Conservation (phyloP, 805 yeast genomes). For the Saccharomyces mikatae region DNA sequence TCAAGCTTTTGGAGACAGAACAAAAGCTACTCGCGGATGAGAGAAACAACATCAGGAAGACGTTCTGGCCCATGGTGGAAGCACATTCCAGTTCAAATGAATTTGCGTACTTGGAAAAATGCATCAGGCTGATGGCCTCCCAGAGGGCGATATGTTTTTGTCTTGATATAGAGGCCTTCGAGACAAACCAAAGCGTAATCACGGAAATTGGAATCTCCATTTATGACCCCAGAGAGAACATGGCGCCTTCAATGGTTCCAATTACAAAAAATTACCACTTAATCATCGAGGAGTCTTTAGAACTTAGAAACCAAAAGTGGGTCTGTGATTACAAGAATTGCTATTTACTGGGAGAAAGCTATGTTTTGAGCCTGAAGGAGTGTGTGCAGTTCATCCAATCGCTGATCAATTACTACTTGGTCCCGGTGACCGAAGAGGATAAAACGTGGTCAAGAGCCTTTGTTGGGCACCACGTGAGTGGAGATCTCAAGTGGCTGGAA, state of each 20-base stretch:
- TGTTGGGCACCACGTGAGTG: slow-evolving; percentile 53
- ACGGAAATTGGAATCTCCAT: slow-evolving; percentile 55
- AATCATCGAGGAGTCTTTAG: slow-evolving; percentile 36
- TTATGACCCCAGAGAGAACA: slow-evolving; percentile 45
- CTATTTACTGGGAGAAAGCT: slow-evolving; percentile 44
- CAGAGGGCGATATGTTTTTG: slow-evolving; percentile 34
- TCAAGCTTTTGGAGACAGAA: not conserved
- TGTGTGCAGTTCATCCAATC: slow-evolving; percentile 35
- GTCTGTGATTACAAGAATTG: slow-evolving; percentile 48
- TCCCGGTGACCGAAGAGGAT: slow-evolving; percentile 20
- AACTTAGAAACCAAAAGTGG: slow-evolving; percentile 42
- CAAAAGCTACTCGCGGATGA: not conserved
- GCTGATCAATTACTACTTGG: slow-evolving; percentile 38
- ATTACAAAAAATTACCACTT: slow-evolving; percentile 36
- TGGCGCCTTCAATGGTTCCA: slow-evolving; percentile 32
- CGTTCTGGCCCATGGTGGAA: slow-evolving; percentile 10
- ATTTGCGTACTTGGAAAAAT: slow-evolving; percentile 16
- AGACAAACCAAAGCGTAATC: slow-evolving; percentile 33
- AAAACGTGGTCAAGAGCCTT: slow-evolving; percentile 30
- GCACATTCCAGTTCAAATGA: slow-evolving; percentile 15
- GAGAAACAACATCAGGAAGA: not conserved
- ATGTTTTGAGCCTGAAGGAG: slow-evolving; percentile 33
- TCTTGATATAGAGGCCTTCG: slow-evolving; percentile 54
- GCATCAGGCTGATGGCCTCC: slow-evolving; percentile 16
- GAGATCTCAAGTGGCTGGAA: slow-evolving; percentile 47